Percentiles rank a stretch among this genome's conserved stretches.
These are phyloP conservation scores for Alternaria solani DNA, from an alignment of 2,329 filamentous ascomycete genomes.

Conservation along the genomic window DNA sequence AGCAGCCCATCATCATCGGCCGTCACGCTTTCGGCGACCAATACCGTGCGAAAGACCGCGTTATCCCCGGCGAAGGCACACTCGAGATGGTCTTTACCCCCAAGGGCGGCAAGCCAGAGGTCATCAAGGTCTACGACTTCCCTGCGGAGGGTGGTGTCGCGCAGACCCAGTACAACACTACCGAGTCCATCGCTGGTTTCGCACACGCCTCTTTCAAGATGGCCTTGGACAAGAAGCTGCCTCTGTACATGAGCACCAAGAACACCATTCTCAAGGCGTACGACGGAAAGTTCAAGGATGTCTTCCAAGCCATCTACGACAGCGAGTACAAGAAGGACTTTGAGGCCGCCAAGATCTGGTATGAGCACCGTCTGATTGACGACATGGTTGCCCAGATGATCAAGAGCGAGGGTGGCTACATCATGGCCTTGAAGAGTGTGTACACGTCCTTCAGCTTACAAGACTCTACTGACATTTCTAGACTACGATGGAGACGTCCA, in stretches of 20 bases:
- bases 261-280: slow-evolving; percentile 99
- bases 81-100: slow-evolving; percentile 96
- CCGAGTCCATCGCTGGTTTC: slow-evolving; percentile 93
- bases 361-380: slow-evolving; percentile 98
- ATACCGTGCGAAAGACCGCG: slow-evolving; percentile 93
- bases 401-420: slow-evolving; percentile 95
- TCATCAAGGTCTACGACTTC: slow-evolving; percentile 91
- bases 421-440: slow-evolving; percentile 96
- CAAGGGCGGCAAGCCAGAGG: slow-evolving; percentile 77
- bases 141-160: slow-evolving; percentile 84
- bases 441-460: background rate
- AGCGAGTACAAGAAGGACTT: slow-evolving; percentile 85
- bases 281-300: slow-evolving; percentile 98
- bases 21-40: slow-evolving; percentile 98
- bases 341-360: slow-evolving; percentile 94
- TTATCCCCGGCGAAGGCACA: slow-evolving; percentile 83
- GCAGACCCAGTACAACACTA: slow-evolving; percentile 98
- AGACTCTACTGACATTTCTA: slow-evolving; percentile 50
- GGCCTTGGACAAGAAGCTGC: slow-evolving; percentile 82
- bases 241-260: slow-evolving; percentile 99
- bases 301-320: slow-evolving; percentile 98
- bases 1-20: slow-evolving; percentile 98
- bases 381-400: slow-evolving; percentile 99
- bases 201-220: slow-evolving; percentile 98
- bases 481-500: slow-evolving; percentile 99